Conservation (phyloP, 225 moss, liverwort and hornwort genomes). For the Bryum argenteum region DNA sequence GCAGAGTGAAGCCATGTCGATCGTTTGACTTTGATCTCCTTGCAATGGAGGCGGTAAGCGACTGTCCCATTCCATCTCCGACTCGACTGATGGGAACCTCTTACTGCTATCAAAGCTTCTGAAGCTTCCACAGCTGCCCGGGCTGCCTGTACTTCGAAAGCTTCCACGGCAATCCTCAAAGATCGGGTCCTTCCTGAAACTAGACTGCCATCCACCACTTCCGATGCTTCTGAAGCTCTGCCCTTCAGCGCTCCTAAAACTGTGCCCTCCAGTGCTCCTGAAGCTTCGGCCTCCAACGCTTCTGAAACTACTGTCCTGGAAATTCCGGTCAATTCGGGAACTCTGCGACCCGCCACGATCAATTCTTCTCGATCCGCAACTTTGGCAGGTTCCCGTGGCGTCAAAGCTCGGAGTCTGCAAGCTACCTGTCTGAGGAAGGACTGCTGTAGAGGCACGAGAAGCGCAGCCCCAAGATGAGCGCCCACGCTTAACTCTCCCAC, state of each 20-base stretch:
- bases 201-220: constrained; percentile 20
- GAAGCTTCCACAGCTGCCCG: constrained; percentile 37
- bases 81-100: constrained; percentile 33
- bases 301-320: constrained; percentile 28
- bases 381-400: constrained; percentile 23
- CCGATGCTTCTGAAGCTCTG: constrained; percentile 29
- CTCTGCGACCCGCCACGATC: constrained; percentile 24
- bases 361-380: background rate
- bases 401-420: constrained; percentile 20
- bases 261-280: constrained; percentile 29
- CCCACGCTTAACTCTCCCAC: constrained; percentile 15
- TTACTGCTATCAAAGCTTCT: constrained; percentile 41
- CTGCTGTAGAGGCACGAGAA: constrained; percentile 31
- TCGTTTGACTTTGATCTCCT: constrained; percentile 28
- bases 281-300: constrained; percentile 21
- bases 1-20: constrained; percentile 41
- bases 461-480: constrained; percentile 39
- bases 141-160: constrained; percentile 39
- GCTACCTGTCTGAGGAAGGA: constrained; percentile 19
- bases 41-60: constrained; percentile 40
- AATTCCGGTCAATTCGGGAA: constrained; percentile 23
- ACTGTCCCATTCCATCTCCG: constrained; percentile 42
- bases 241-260: constrained; percentile 39
- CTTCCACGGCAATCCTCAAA: constrained; percentile 46
- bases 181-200: constrained; percentile 27